Evolutionary conservation across 208 protist genomes (phyloP), one percentile per base, ranked within the genome.

Genomic region (Trypanosoma lewisi): DNA sequence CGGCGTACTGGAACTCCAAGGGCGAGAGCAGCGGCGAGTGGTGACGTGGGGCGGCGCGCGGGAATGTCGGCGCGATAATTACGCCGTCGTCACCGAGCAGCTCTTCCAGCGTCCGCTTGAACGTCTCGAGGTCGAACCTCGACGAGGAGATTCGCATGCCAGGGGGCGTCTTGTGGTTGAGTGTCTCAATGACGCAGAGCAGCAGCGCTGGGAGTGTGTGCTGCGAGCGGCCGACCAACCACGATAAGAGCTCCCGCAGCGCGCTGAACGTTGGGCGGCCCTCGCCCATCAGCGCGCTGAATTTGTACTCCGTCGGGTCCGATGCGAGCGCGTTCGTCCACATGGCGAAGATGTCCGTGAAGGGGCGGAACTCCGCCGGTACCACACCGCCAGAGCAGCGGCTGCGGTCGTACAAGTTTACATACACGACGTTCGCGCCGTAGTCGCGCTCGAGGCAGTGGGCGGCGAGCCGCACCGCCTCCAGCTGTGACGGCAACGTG

Each of bases 1-100:
- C 88, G 25, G 85, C 89, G 82, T 95, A 95, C 65, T 91, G 83
- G 49, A 91, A 95, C 66, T 91, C 76, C 30, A 95, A 86, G 3
- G 85, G 79, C 45, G 79, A 79, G 70, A 84, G 79, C 11, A 87
- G 58, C 17, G 80, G 79, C 33, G 60, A 64, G 71, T 95, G 88
- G 62, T 95, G 88, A 4, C 77, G 75, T 63, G 78, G 85, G 7
- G 85, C 85, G 5, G 78, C 51, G n/a, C 58, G 48, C 19, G 88
- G 88, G 68, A 91, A 95, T 17, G 88, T 82, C 9, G 88, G 88
- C 21, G 70, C 60, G 37, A 95, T 57, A 48, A 95, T 76, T 7
- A 95, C 65, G 44, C 75, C 85, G 54, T 95, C 79, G 61, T 80
- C 78, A 12, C 64, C 66, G 14, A 95, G 70, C 33, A 92, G 70